Conservation (phyloP, 257 asterid species). For the Ajuga chamaepitys region DNA sequence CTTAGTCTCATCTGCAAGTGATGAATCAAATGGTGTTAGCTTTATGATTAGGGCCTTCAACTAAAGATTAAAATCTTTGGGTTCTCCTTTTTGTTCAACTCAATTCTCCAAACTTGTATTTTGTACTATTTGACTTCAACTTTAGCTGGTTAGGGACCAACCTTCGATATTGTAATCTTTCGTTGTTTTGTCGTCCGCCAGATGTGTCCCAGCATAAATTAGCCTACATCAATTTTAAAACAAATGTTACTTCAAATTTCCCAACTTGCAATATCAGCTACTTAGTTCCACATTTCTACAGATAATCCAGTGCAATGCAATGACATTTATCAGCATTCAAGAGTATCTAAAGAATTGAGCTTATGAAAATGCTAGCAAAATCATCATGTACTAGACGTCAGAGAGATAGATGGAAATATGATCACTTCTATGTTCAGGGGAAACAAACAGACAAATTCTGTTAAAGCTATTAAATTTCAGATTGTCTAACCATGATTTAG, state of each 20-base stretch:
- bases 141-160: too few relatives aligned
- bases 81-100: too few relatives aligned
- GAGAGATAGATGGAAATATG: neutral
- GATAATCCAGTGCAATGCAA: neutral
- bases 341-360: neutral
- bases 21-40: neutral
- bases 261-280: slow-evolving; percentile 27
- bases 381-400: too few relatives aligned
- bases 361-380: neutral
- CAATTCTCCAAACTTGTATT: too few relatives aligned
- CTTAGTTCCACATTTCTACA: neutral
- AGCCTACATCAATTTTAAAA: too few relatives aligned
- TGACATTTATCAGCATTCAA: neutral
- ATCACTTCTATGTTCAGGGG: neutral
- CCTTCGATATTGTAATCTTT: slow-evolving; percentile 89
- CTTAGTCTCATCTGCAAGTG: slow-evolving; percentile 24
- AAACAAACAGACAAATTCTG: neutral
- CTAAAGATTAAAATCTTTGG: too few relatives aligned
- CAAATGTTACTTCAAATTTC: too few relatives aligned
- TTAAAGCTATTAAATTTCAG: too few relatives aligned
- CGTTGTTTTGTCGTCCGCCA: slow-evolving; percentile 82
- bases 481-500: too few relatives aligned
- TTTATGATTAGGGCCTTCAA: too few relatives aligned
- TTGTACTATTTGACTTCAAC: too few relatives aligned
- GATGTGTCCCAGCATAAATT: too few relatives aligned